phyloP scores from a whole-genome alignment of 345 rosid genomes.

The Lumnitzera racemosa region DNA sequence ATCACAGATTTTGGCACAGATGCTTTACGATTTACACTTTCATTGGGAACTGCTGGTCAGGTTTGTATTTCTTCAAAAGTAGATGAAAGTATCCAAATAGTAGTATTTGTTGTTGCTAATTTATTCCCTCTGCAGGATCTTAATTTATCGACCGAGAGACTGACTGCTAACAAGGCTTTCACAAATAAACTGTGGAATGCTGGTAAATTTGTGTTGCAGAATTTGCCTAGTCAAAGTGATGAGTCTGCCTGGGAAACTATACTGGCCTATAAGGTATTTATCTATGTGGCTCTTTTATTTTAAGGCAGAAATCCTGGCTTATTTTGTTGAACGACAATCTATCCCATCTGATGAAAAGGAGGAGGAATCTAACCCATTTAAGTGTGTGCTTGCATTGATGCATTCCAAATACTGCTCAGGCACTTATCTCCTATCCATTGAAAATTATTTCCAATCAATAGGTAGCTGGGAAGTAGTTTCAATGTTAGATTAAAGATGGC shows the following conservation, averaged over 20 bases:
- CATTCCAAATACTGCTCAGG: no score
- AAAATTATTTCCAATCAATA: no score
- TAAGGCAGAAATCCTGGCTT: neutral
- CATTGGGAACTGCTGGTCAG: slow-evolving; percentile 99
- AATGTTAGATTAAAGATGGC: no score
- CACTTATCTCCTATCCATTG: no score
- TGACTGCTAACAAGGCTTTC: slow-evolving; percentile 91
- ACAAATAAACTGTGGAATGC: slow-evolving; percentile 99
- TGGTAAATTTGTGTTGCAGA: slow-evolving; percentile 89
- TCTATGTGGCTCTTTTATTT: neutral
- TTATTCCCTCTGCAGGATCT: slow-evolving; percentile 52
- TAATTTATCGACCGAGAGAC: slow-evolving; percentile 85
- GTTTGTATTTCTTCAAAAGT: slow-evolving; percentile 26
- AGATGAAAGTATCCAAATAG: slow-evolving; percentile 5
- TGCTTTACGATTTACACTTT: slow-evolving; percentile 83
- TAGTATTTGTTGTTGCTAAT: slow-evolving; percentile 13
- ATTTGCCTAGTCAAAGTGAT: slow-evolving; percentile 65
- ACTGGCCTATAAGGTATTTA: slow-evolving; percentile 53
- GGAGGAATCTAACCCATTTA: no score
- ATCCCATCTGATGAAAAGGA: no score
- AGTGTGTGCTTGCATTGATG: no score
- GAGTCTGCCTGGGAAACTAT: slow-evolving; percentile 65
- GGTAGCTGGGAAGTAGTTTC: no score
- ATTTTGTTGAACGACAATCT: neutral
- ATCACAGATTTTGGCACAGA: slow-evolving; percentile 93